Evolutionary conservation across 2,329 filamentous ascomycete species (phyloP), one percentile per base, ranked within the genome.

Genomic region (Pseudohalonectria lignicola): DNA sequence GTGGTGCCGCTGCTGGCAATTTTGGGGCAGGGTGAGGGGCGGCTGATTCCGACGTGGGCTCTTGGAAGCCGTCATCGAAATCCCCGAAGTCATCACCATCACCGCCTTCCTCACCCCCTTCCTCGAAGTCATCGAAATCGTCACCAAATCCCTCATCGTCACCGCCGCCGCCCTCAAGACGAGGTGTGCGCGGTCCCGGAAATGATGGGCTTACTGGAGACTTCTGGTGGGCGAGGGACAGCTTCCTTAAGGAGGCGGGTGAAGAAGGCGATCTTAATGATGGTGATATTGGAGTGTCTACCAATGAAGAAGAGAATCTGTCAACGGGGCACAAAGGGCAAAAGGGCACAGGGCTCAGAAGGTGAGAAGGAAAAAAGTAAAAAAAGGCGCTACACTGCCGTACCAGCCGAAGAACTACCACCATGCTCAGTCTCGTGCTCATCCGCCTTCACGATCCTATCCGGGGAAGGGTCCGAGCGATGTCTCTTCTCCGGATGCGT

Each of bases 21-120:
- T 41, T 46, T 56, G 69, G 62, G 51, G 67, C 66, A 52, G 69
- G 65, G 46, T 69, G 56, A 39, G 56, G 53, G 17, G 35, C 12
- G 11, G 34, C 17, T 17, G 58, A 50, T 45, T 59, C 54, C 42
- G 60, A 57, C 34, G 52, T 42, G 34, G 72, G 56, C 53, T 75
- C 65, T 50, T 85, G 72, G 53, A 86, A 86, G 28, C 69, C 78
- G 47, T 80, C 82, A 52, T 82, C 79, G 58, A 86, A 86, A 50
- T 84, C 80, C 50, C 76, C 75, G 60, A 80, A 79, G 49, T 72
- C 72, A 19, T 64, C 66, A 33, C 64, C 65, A n/a, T n/a, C n/a
- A 7, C 62, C 62, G 32, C 62, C 66, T 34, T 64, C 65, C 9
- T 62, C 63, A 32, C 62, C 69, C 35, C 71, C 73, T 49, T 77